Percentiles rank a stretch among this genome's conserved stretches.
Evolutionary conservation across 2,329 filamentous ascomycete genomes (phyloP).

Genomic region (Colletotrichum chlorophyti): DNA sequence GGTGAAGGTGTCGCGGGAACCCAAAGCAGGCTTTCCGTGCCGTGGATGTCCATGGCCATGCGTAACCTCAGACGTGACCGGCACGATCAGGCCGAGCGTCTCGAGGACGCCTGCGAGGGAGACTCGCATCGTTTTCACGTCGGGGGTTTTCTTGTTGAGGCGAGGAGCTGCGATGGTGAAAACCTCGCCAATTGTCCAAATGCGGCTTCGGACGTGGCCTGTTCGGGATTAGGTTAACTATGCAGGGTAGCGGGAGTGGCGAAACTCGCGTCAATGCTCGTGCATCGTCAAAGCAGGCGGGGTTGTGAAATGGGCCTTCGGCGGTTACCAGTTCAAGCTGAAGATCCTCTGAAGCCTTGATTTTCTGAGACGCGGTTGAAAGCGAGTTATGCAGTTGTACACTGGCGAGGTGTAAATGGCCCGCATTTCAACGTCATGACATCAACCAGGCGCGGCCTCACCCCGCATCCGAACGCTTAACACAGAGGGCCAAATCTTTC

Average conservation of each 20-base stretch:
- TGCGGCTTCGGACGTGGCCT: constrained; percentile 6
- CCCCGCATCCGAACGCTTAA: too few species aligned
- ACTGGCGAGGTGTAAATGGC: too few species aligned
- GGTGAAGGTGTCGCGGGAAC: neutral
- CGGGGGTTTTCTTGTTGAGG: neutral
- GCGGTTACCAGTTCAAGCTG: too few species aligned
- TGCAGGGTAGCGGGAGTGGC: neutral
- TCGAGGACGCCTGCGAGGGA: neutral
- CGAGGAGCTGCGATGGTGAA: neutral
- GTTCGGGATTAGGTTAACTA: neutral
- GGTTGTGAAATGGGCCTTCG: neutral
- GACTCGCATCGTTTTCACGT: constrained; percentile 18
- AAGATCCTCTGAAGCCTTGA: too few species aligned
- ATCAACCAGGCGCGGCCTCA: too few species aligned
- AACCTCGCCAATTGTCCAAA: neutral
- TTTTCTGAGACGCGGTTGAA: too few species aligned
- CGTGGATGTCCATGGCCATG: neutral
- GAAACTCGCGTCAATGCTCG: constrained; percentile 9
- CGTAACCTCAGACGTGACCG: neutral
- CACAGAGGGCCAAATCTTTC: too few species aligned
- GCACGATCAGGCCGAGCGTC: constrained; percentile 9
- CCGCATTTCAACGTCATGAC: too few species aligned
- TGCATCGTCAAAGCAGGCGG: neutral
- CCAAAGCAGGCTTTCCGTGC: neutral
- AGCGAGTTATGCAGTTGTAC: too few species aligned